Percentiles rank a stretch among this genome's conserved stretches.
phyloP scores from a whole-genome alignment of 768 basidiomycete species.

The Lactifluus pinguis region DNA sequence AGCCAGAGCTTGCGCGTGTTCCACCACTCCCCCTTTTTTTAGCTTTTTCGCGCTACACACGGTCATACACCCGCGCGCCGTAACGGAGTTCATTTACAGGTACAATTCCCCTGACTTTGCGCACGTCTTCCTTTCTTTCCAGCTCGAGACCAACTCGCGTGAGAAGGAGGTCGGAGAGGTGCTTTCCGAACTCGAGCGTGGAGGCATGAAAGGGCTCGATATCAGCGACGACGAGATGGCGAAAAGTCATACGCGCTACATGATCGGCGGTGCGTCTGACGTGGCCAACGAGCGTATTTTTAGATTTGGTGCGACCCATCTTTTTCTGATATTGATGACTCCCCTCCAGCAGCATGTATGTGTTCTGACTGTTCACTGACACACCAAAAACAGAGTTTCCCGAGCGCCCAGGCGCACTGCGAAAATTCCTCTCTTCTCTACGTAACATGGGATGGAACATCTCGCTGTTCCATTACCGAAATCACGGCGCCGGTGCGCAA shows the following conservation, averaged over 20 bases:
- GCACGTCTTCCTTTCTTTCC: slow-evolving; percentile 87
- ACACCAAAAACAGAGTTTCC: slow-evolving; percentile 66
- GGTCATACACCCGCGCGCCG: slow-evolving; percentile 79
- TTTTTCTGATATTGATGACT: background rate
- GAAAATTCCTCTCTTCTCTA: slow-evolving; percentile 80
- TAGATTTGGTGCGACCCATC: slow-evolving; percentile 65
- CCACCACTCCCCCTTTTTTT: background rate
- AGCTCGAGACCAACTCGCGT: slow-evolving; percentile 52
- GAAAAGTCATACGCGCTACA: slow-evolving; percentile 88
- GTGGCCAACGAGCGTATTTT: slow-evolving; percentile 85
- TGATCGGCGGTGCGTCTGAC: slow-evolving; percentile 77
- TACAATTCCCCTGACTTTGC: slow-evolving; percentile 68
- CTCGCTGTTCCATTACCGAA: slow-evolving; percentile 94
- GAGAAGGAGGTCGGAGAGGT: slow-evolving; percentile 55
- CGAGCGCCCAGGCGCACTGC: slow-evolving; percentile 84
- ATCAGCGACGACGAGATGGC: slow-evolving; percentile 94
- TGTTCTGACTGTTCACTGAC: background rate
- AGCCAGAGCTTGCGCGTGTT: background rate
- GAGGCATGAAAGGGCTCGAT: slow-evolving; percentile 78
- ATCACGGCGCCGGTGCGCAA: slow-evolving; percentile 85
- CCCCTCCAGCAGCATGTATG: background rate
- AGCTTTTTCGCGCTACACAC: slow-evolving; percentile 87
- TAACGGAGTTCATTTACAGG: slow-evolving; percentile 95
- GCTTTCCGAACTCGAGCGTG: slow-evolving; percentile 47
- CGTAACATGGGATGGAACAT: slow-evolving; percentile 82